Evolutionary conservation across 164 flowering plant species (phyloP), one percentile per base, ranked within the genome.

Genomic region (Umbilicus rupestris): DNA sequence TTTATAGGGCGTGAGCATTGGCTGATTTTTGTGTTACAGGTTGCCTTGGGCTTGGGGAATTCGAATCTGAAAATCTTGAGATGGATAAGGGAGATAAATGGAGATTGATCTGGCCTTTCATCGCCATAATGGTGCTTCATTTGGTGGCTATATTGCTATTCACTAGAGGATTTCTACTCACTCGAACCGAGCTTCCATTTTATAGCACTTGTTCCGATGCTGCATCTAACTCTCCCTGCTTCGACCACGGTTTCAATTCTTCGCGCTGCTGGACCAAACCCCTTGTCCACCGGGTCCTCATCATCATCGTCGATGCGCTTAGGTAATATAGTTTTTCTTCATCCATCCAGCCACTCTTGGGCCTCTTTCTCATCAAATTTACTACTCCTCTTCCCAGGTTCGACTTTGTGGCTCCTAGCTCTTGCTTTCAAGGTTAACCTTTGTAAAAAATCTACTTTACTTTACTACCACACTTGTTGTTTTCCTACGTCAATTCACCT

Each of bases 381-480:
- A 35, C 39, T 26, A 14, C 4, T 50, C 57, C 7, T 30, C 66
- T 7, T 66, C 70, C 39, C 79, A 89, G 98, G 83, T 84, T 94
- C 71, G 99, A 94, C 78, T 94, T 94, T 68, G 88, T 92, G 22
- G 99, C 99, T 37, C 97, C 97, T 0, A 88, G 96, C 72, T 11
- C 80, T 16, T 84, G 89, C 70, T 95, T 87, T 65, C 68, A 75
- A 71, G 98, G 98, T 85, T 41, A 1, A 4, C 20, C 7, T 47
- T 47, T 47, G 24, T 47, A 5, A 47, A 4, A n/a, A 6, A 6
- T 19, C 9, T 68, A 84, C 52, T 15, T 33, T 65, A 57, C 39
- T 62, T 31, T 44, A n/a, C 24, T 14, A 20, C 5, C 28, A 8
- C 22, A 28, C 7, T 63, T 39, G 15, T 15, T 65, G 58, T 42